phyloP scores from a whole-genome alignment of 225 moss, liverwort and hornwort species.

The Antitrichia curtipendula region DNA sequence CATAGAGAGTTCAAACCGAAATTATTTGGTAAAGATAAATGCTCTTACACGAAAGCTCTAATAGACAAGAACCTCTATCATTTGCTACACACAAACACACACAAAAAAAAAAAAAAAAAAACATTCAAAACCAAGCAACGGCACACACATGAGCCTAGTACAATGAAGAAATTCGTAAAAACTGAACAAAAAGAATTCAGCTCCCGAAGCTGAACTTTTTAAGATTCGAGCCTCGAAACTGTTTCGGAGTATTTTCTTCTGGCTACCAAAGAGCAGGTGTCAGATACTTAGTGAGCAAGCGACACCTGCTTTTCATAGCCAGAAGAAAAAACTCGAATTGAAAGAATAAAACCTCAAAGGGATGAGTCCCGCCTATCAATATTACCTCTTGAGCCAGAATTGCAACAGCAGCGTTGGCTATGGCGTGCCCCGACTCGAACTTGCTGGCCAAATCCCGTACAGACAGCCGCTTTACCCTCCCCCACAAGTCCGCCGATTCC shows the following conservation, averaged over 20 bases:
- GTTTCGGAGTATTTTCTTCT: background rate
- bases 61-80: background rate
- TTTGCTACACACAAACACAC: background rate
- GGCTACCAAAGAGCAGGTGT: background rate
- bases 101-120: too few species aligned
- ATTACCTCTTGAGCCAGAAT: constrained; percentile 34
- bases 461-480: constrained; percentile 21
- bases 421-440: constrained; percentile 40
- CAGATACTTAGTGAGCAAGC: background rate
- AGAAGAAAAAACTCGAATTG: background rate
- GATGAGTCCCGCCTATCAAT: background rate
- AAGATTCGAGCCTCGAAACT: background rate
- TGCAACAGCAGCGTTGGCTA: constrained; percentile 27
- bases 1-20: background rate
- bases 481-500: constrained; percentile 39
- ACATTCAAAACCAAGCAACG: background rate
- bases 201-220: background rate
- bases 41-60: background rate
- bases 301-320: background rate
- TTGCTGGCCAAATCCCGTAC: constrained; percentile 48
- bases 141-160: background rate
- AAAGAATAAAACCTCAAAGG: background rate
- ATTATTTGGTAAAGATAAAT: background rate
- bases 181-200: background rate
- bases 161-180: background rate